phyloP scores from a whole-genome alignment of 1,284 basidiomycete genomes.

The Ceratorhiza oryzae-sativae region DNA sequence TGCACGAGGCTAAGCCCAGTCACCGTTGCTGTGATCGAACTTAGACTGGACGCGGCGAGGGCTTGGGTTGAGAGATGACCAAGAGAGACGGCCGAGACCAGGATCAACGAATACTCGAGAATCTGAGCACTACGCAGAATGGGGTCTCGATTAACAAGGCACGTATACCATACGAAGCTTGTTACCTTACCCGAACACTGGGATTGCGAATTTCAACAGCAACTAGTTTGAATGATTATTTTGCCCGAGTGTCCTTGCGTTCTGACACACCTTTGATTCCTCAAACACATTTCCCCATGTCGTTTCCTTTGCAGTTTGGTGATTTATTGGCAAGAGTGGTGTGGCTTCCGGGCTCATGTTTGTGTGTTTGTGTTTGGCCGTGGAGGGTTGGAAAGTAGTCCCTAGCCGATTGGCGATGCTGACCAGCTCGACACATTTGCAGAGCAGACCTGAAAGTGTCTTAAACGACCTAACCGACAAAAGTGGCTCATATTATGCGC shows the following conservation, averaged over 20 bases:
- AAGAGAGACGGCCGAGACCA: slow-evolving; percentile 79
- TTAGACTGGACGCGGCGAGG: slow-evolving; percentile 83
- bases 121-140: slow-evolving; percentile 65
- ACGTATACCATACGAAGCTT: too few species aligned
- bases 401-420: slow-evolving; percentile 4
- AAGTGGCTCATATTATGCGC: neutral
- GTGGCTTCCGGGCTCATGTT: slow-evolving; percentile 1
- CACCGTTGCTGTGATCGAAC: slow-evolving; percentile 81
- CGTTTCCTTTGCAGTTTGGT: neutral
- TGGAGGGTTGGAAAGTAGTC: too few species aligned
- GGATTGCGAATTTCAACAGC: slow-evolving; percentile 21
- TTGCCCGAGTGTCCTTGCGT: neutral
- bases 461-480: neutral
- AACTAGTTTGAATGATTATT: neutral
- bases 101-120: slow-evolving; percentile 74
- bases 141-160: too few species aligned
- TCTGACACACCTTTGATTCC: slow-evolving; percentile 3
- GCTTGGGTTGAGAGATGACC: slow-evolving; percentile 84
- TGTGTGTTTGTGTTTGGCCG: slow-evolving; percentile 5
- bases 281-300: neutral
- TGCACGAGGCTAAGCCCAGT: slow-evolving; percentile 78
- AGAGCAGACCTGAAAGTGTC: neutral
- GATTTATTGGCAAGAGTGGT: slow-evolving; percentile 6
- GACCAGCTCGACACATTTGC: neutral
- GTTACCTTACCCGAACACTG: slow-evolving; percentile 15